A percentile compares a stretch with the other conserved stretches of the same genome.
phyloP scores from a whole-genome alignment of 768 basidiomycete genomes.

The Rhodocollybia butyracea region DNA sequence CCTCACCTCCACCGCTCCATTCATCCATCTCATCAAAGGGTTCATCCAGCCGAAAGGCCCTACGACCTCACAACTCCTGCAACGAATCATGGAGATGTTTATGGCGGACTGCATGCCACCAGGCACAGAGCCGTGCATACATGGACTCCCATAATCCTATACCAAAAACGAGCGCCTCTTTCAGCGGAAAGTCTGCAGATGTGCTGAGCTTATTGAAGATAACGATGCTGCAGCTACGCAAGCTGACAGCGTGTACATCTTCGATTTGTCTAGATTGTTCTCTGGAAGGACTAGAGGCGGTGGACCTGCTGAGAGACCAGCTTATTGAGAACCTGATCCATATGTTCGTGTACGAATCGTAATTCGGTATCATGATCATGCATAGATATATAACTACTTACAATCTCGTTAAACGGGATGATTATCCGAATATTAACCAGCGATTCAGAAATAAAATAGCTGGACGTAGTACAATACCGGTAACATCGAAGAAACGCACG shows the following conservation, averaged over 20 bases:
- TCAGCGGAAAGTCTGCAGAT: constrained; percentile 41
- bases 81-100: constrained; percentile 44
- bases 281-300: constrained; percentile 41
- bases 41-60: background rate
- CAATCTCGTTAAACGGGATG: no score
- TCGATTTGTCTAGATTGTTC: constrained; percentile 39
- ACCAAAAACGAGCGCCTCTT: no score
- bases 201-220: constrained; percentile 55
- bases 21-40: background rate
- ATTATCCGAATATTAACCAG: no score
- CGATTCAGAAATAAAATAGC: no score
- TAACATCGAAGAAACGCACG: no score
- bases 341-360: constrained; percentile 29
- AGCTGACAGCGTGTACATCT: constrained; percentile 29
- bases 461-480: no score
- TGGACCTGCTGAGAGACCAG: constrained; percentile 35
- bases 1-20: constrained; percentile 33
- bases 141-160: no score
- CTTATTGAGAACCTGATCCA: constrained; percentile 35
- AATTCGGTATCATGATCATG: no score
- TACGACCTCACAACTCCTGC: constrained; percentile 49
- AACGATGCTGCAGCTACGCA: constrained; percentile 37
- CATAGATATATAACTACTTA: no score
- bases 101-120: constrained; percentile 49
- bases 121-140: constrained; percentile 35